phyloP scores from a whole-genome alignment of 2,329 filamentous ascomycete species.

The Atkinsonella hypoxylon region DNA sequence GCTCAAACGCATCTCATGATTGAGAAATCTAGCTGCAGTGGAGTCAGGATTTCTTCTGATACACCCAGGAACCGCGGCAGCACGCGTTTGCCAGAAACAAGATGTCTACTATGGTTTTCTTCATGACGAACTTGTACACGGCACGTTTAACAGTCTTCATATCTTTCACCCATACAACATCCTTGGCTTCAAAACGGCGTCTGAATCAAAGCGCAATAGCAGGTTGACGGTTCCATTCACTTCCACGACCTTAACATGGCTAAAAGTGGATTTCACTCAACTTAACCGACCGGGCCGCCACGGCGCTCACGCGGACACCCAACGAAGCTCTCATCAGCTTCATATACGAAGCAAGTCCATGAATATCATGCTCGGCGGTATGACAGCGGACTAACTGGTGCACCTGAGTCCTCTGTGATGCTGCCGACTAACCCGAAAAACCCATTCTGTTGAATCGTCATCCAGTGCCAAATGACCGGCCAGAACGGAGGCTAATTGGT shows the following conservation, averaged over 20 bases:
- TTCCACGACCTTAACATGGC: no score
- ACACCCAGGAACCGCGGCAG: constrained; percentile 3
- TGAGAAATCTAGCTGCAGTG: constrained; percentile 10
- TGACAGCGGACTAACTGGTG: constrained; percentile 22
- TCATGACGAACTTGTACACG: constrained; percentile 16
- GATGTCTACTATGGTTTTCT: constrained; percentile 21
- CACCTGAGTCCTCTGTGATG: constrained; percentile 19
- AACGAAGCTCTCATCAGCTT: constrained; percentile 18
- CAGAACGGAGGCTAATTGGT: constrained; percentile 26
- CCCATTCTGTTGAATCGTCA: constrained; percentile 15
- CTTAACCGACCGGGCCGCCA: constrained; percentile 22
- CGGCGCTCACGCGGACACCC: constrained; percentile 20
- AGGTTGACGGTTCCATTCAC: no score
- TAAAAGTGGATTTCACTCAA: no score
- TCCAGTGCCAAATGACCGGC: constrained; percentile 25
- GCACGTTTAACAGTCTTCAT: no score
- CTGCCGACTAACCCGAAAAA: constrained; percentile 23
- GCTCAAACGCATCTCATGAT: constrained; percentile 11
- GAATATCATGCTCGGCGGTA: constrained; percentile 25
- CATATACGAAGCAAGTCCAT: constrained; percentile 23
- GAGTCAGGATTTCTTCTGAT: neutral
- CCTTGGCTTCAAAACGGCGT: constrained; percentile 24
- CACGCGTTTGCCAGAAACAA: constrained; percentile 9
- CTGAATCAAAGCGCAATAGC: constrained; percentile 4
- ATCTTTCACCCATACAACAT: constrained; percentile 18